These are phyloP conservation scores for Pythium aquatile DNA, from an alignment of 352 stramenopile genomes.

Conservation along the genomic window DNA sequence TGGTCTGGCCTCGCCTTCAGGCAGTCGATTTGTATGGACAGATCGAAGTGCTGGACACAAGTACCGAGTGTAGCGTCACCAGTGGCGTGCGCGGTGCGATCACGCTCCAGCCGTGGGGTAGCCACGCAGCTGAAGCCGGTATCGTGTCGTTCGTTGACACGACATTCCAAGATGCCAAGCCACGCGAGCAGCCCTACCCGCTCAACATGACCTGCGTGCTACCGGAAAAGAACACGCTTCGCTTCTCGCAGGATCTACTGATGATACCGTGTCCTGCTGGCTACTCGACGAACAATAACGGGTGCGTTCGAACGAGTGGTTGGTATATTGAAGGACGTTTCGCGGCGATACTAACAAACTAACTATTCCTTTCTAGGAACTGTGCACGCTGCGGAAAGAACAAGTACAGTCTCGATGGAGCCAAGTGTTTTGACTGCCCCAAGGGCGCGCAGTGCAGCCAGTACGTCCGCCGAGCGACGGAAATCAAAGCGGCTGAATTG, in stretches of 20 bases:
- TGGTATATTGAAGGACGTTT: not conserved
- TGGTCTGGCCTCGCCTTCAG: conserved; percentile 57
- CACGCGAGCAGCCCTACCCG: conserved; percentile 30
- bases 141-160: conserved; percentile 43
- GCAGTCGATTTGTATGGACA: conserved; percentile 61
- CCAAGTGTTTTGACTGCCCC: conserved; percentile 56
- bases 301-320: not conserved
- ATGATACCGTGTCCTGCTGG: conserved; percentile 45
- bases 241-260: conserved; percentile 34
- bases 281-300: conserved; percentile 42
- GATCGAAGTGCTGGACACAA: conserved; percentile 54
- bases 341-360: not conserved
- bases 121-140: conserved; percentile 28
- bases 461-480: conserved; percentile 50
- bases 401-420: conserved; percentile 61
- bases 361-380: conserved; percentile 29
- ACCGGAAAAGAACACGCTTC: conserved; percentile 28
- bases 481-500: conserved; percentile 40
- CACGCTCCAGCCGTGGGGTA: conserved; percentile 34
- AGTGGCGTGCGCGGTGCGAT: conserved; percentile 25
- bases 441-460: conserved; percentile 46
- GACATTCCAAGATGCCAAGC: conserved; percentile 29
- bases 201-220: conserved; percentile 49
- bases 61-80: conserved; percentile 39
- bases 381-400: conserved; percentile 51